phyloP scores from a whole-genome alignment of 805 yeast species.

The Pichia eremophila region DNA sequence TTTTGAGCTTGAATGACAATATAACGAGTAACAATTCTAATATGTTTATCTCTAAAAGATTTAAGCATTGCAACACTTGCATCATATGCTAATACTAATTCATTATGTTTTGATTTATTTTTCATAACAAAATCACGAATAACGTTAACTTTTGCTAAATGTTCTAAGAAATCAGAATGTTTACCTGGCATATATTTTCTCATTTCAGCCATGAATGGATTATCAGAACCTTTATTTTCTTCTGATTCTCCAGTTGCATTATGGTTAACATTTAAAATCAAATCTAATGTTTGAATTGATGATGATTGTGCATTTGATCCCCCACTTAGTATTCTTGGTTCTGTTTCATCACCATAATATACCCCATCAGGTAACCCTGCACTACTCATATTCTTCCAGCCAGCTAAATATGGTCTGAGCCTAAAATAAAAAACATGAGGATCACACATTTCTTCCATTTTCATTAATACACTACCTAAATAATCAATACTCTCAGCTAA shows the following conservation, averaged over 20 bases:
- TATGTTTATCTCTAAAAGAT: slow-evolving; percentile 83
- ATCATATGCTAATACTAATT: slow-evolving; percentile 66
- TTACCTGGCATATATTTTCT: slow-evolving; percentile 82
- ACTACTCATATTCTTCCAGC: slow-evolving; percentile 87
- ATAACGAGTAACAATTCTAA: slow-evolving; percentile 85
- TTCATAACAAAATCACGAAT: slow-evolving; percentile 55
- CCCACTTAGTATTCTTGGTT: slow-evolving; percentile 59
- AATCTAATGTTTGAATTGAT: slow-evolving; percentile 77
- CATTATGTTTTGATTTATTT: slow-evolving; percentile 34
- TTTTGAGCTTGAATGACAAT: slow-evolving; percentile 70
- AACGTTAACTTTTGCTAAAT: slow-evolving; percentile 46
- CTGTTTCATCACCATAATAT: slow-evolving; percentile 56
- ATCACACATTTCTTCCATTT: slow-evolving; percentile 90
- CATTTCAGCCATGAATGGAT: slow-evolving; percentile 71
- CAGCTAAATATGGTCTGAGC: slow-evolving; percentile 83
- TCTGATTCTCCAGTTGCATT: slow-evolving; percentile 51
- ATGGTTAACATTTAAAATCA: slow-evolving; percentile 68
- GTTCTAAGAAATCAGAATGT: slow-evolving; percentile 66
- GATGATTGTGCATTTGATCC: slow-evolving; percentile 95
- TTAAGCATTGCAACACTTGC: slow-evolving; percentile 85
- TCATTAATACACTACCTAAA: slow-evolving; percentile 62
- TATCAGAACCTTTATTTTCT: slow-evolving; percentile 12
- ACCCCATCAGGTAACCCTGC: slow-evolving; percentile 76
- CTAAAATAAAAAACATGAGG: slow-evolving; percentile 86
- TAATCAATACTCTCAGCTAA: slow-evolving; percentile 70